Percentiles rank a stretch among this genome's conserved stretches.
Evolutionary conservation across 2,329 filamentous ascomycete species (phyloP).

Genomic region (Sporothrix inflata): DNA sequence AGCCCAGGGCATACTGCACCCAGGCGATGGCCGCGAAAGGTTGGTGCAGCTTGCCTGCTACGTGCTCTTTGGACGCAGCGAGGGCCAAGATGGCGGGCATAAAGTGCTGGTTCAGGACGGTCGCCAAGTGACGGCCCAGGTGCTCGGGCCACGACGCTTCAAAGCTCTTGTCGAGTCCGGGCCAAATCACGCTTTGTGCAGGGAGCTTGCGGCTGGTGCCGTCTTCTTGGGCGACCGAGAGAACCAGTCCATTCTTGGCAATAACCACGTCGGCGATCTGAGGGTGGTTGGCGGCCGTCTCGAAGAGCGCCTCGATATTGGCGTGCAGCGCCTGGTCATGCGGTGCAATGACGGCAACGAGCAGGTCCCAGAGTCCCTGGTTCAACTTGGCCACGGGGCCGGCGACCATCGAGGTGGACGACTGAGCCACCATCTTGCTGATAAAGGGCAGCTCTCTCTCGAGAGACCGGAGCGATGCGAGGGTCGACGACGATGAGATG

Average conservation of each 20-base stretch:
- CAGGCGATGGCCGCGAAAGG: conserved; percentile 64
- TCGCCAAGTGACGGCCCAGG: conserved; percentile 37
- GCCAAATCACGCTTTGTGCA: conserved; percentile 28
- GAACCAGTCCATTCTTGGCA: conserved; percentile 18
- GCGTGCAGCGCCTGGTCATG: conserved; percentile 36
- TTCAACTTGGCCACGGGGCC: conserved; percentile 57
- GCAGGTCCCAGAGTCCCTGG: conserved; percentile 51
- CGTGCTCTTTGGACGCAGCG: conserved; percentile 41
- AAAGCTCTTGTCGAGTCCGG: background rate
- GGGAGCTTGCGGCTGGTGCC: background rate
- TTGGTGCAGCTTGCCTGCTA: conserved; percentile 34
- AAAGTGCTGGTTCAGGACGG: conserved; percentile 49
- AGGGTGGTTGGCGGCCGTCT: conserved; percentile 28
- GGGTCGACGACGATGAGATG: conserved; percentile 55
- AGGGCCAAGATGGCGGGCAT: conserved; percentile 52
- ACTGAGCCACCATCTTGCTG: conserved; percentile 56
- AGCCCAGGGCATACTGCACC: conserved; percentile 73
- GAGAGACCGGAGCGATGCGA: conserved; percentile 65
- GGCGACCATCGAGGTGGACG: conserved; percentile 53
- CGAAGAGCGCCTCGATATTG: conserved; percentile 37
- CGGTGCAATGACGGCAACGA: conserved; percentile 48
- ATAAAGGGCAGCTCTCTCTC: conserved; percentile 67
- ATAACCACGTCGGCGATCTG: conserved; percentile 22
- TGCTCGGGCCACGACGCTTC: conserved; percentile 37
- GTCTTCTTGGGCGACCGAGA: background rate